Evolutionary conservation across 257 asterid species (phyloP), one percentile per base, ranked within the genome.

Genomic region (Gentiana dahurica): DNA sequence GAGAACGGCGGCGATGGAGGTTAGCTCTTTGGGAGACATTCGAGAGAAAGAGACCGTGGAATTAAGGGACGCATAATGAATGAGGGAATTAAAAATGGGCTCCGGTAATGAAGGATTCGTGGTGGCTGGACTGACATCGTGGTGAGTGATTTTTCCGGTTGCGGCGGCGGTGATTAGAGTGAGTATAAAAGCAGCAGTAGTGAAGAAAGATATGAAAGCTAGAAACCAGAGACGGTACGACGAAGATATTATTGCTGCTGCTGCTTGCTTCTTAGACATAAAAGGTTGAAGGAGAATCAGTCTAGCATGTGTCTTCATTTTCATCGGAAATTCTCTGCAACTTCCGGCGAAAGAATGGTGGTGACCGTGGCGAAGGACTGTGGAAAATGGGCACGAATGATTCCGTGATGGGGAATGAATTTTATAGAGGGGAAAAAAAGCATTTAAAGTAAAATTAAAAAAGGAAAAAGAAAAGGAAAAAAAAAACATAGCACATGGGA

Each of bases 271-370:
- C 54, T 81, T 82, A 62, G 69, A 85, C 0, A 71, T 36, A 2
- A 89, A 71, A 3, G 94, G 84, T 57, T 90, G 95, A 63, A 87
- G 67, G 13, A 90, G 77, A 53, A 87, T 81, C 74, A 76, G 76
- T 53, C 80, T 86, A 4, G 94, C 71, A 62, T 69, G 75, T 47
- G 68, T 67, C 79, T 90, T 90, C 98, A 87, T 90, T 10, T 55
- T 59, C 54, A 8, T 53, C 4, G 7, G 12, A 32, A 13, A 24
- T 24, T 24, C 24, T 24, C 24, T 24, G 24, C 24, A 24, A 24
- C 24, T 24, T 24, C 24, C 24, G 24, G 24, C 24, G 24, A 24
- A 24, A 24, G 24, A 24, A 24, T 24, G 24, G 24, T 24, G 24
- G 24, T 24, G 24, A 24, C 24, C 24, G 24, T 24, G 24, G 24